Evolutionary conservation across 2,329 filamentous ascomycete genomes (phyloP).

Genomic region (Beauveria pseudobassiana): DNA sequence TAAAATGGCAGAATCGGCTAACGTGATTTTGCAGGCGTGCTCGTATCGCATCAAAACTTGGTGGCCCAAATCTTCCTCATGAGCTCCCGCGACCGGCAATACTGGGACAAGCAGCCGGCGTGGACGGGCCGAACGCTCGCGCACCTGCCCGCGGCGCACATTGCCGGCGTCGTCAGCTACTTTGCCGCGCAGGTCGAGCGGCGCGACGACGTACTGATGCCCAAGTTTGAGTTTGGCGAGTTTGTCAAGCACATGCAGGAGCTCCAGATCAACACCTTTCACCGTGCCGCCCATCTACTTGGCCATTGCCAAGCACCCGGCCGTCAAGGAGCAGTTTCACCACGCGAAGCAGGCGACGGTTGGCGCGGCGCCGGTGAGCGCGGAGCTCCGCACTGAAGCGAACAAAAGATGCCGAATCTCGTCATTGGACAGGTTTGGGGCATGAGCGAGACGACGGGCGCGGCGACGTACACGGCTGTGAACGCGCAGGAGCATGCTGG

Average conservation of each 20-base stretch:
- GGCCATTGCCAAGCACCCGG: conserved; percentile 47
- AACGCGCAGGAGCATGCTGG: conserved; percentile 36
- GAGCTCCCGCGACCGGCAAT: conserved; percentile 22
- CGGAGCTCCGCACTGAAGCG: conserved; percentile 44
- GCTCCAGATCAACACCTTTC: conserved; percentile 45
- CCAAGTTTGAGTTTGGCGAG: conserved; percentile 46
- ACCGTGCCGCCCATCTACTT: conserved; percentile 55
- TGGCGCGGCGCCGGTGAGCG: conserved; percentile 50
- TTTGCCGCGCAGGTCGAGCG: conserved; percentile 31
- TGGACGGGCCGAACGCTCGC: conserved; percentile 29
- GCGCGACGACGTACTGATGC: conserved; percentile 53
- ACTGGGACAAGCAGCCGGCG: conserved; percentile 20
- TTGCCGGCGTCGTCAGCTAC: conserved; percentile 38
- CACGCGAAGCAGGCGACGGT: conserved; percentile 38
- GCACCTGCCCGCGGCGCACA: conserved; percentile 39
- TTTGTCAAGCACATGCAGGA: conserved; percentile 46
- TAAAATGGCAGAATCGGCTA: too few relatives aligned
- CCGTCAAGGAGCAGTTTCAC: conserved; percentile 49
- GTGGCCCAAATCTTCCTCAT: conserved; percentile 29
- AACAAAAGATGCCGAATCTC: conserved; percentile 39
- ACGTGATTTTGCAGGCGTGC: conserved; percentile 25
- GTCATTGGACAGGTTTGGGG: conserved; percentile 49
- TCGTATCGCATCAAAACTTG: conserved; percentile 37
- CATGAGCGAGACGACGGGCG: conserved; percentile 46
- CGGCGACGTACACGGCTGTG: conserved; percentile 37